Base-by-base conservation (phyloP, 495 filamentous ascomycete species). In the Talaromyces ruber region DNA sequence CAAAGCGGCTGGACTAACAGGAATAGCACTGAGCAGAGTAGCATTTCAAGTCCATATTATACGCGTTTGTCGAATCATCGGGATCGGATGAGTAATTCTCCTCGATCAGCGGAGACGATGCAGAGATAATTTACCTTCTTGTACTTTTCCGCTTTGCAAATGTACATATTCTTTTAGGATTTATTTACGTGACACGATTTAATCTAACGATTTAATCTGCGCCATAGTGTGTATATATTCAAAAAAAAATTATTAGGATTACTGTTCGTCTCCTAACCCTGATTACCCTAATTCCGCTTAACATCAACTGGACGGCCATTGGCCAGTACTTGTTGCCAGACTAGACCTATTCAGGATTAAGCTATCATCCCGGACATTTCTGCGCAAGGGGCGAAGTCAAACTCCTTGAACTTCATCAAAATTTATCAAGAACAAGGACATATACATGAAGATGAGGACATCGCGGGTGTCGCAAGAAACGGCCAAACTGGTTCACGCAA, bases 381-480 rank as follows among this genome's bases (percentile, higher is more conserved):
- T 11, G 32, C 32, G 32, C 34, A 39, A 39, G 34, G 34, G 34
- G 34, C 43, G n/a, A 47, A 22, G 34, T 39, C 14, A 21, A 47
- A 47, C 6, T 22, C 18, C 34, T n/a, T 7, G 5, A 47, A 47
- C 6, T 47, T 47, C 43, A 18, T 47, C 43, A 21, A 21, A 18
- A 18, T 9, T 43, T n/a, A 18, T 21, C 43, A 47, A 47, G 7
- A 21, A 18, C 21, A 18, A 45, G n/a, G 43, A 6, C 43, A 21
- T 47, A 47, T 21, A 47, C 43, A 47, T 47, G 58, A 53, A 24
- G 3, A 91, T 90, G 88, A 82, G 84, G 60, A 85, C 83, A 32
- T 87, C 83, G 30, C 79, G 81, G 50, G 74, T 84, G 55, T 82
- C 82, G 6, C 78, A 78, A 60, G 83, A 87, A 30, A 85, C 85